Base-by-base conservation (phyloP, 2,329 filamentous ascomycete species). In the Claviceps digitariae region DNA sequence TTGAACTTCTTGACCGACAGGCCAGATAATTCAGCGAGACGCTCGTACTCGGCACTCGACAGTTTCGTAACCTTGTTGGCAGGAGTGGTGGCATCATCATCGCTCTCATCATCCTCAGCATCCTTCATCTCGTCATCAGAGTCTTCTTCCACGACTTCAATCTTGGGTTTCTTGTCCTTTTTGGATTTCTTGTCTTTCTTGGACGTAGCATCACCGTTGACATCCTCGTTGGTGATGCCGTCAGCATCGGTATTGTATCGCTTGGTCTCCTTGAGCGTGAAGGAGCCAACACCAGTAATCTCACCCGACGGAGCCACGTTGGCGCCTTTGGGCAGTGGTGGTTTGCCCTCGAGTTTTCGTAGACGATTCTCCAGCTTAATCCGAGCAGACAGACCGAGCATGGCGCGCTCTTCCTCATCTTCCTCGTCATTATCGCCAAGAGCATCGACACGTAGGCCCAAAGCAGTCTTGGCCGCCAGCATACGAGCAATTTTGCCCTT, bases 401-500 rank as follows among this genome's bases (percentile, higher is more conserved):
- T 82, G 52, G 86, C 80, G 66, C 90, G 88, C 68, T 95, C 89
- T 67, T 98, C 91, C 61, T 98, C 93, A 29, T 91, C 87, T 25
- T 86, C 82, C 54, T 85, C 81, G 48, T 79, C 78, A 57, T 80
- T 64, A 20, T 68, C 64, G 51, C 65, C 71, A 25, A 76, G 82
- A 29, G 93, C 89, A 69, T 98, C 93, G 50, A 95, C 87, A 72
- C 93, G 90, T 49, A 96, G 77, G 76, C 90, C 90, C 50, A 98
- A 81, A 27, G 93, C 89, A 48, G 91, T 84, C 78, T 97, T 97
- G 61, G 91, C 86, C 49, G 93, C 87, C 57, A 98, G 80, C 77
- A 95, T 90, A 79, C 93, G 88, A 44, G 93, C 93, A 66, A 98
- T 95, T 78, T 98, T 98, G 63, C 93, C 93, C 84, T 98, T 98